Conservation (phyloP, 352 stramenopile species). For the Phytophthora hibernalis region DNA sequence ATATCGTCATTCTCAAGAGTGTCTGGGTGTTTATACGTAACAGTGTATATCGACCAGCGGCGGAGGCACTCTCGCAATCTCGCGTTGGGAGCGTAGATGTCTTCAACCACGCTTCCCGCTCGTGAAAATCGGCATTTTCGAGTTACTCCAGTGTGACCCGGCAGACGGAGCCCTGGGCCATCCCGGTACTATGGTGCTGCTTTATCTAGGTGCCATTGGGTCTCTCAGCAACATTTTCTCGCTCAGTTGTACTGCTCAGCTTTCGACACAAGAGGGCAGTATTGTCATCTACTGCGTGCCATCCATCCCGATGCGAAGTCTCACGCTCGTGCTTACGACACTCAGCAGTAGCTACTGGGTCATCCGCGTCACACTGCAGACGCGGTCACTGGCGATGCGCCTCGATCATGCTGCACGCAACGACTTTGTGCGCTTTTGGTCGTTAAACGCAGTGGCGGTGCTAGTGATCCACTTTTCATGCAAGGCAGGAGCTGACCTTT, state of each 20-base stretch:
- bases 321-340: slow-evolving; percentile 42
- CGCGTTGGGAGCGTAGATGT: slow-evolving; percentile 2
- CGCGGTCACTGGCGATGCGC: slow-evolving; percentile 31
- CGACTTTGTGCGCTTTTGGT: slow-evolving; percentile 37
- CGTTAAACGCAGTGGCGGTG: slow-evolving; percentile 20
- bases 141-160: slow-evolving; percentile 33
- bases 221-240: slow-evolving; percentile 56
- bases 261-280: slow-evolving; percentile 33
- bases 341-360: slow-evolving; percentile 53
- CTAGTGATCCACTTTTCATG: slow-evolving; percentile 41
- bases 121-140: slow-evolving; percentile 15
- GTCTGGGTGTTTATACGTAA: slow-evolving; percentile 36
- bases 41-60: slow-evolving; percentile 24
- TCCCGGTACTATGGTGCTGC: slow-evolving; percentile 38
- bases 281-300: slow-evolving; percentile 46
- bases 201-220: slow-evolving; percentile 48
- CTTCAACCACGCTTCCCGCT: slow-evolving; percentile 6
- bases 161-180: slow-evolving; percentile 40
- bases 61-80: slow-evolving; percentile 3
- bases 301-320: slow-evolving; percentile 38
- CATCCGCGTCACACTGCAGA: slow-evolving; percentile 45
- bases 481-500: slow-evolving; percentile 30
- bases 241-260: slow-evolving; percentile 37
- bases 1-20: slow-evolving; percentile 38
- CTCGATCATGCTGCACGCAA: slow-evolving; percentile 31